Conservation (phyloP, 2,329 filamentous ascomycete species). For the Colletotrichum sidae region DNA sequence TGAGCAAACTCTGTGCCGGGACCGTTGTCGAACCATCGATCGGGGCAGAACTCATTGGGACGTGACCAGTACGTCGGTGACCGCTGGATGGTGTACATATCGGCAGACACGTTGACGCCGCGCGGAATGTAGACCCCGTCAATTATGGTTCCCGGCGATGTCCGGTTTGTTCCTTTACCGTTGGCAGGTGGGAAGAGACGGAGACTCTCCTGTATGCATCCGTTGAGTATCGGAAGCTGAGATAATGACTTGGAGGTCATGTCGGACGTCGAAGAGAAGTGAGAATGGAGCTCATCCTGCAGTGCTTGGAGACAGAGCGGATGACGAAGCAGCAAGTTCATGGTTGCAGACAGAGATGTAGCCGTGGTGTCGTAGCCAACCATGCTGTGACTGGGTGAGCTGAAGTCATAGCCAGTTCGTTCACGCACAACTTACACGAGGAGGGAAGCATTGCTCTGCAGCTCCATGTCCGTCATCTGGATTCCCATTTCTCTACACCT, state of each 20-base stretch:
- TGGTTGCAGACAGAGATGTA: conserved; percentile 21
- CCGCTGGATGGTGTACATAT: conserved; percentile 48
- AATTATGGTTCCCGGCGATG: conserved; percentile 40
- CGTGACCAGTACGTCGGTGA: conserved; percentile 45
- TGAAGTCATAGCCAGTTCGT: neutral
- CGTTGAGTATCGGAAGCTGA: conserved; percentile 48
- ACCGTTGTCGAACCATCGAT: conserved; percentile 43
- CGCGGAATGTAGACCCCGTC: conserved; percentile 45
- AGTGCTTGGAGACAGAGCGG: conserved; percentile 42
- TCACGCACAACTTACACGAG: conserved; percentile 5
- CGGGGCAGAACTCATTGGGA: conserved; percentile 49
- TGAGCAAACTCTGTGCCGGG: conserved; percentile 32
- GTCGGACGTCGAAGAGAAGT: conserved; percentile 40
- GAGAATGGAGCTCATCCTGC: conserved; percentile 50
- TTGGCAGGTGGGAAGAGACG: conserved; percentile 50
- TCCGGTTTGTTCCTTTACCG: conserved; percentile 24
- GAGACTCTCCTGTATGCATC: conserved; percentile 55
- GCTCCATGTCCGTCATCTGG: conserved; percentile 14
- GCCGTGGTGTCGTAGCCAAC: conserved; percentile 42
- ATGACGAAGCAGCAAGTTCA: conserved; percentile 35
- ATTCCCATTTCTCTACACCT: conserved; percentile 14
- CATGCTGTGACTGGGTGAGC: conserved; percentile 11
- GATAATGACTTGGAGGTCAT: conserved; percentile 41
- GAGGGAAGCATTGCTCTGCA: conserved; percentile 14
- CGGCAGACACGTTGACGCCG: conserved; percentile 53